Percentiles rank a stretch among this genome's conserved stretches.
Evolutionary conservation across 345 rosid genomes (phyloP).

Genomic region (Raphanus raphanistrum): DNA sequence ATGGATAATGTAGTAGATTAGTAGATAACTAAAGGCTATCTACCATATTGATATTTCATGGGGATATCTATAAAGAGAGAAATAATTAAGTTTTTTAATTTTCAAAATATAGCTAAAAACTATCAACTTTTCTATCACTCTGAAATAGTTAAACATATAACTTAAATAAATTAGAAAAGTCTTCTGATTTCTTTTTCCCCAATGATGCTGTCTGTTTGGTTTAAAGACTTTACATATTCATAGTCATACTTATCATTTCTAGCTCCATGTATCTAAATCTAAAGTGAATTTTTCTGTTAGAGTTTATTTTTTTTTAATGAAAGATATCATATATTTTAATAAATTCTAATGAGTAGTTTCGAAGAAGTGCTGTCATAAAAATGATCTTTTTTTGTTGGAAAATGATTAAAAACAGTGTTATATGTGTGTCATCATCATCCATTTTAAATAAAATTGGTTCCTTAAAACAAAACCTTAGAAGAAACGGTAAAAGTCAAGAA

Average conservation of each 20-base stretch:
- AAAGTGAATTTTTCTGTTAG: background rate
- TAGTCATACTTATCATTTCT: background rate
- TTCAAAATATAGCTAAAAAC: background rate
- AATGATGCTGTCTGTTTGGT: background rate
- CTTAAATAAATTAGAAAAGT: background rate
- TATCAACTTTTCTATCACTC: background rate
- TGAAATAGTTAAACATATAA: background rate
- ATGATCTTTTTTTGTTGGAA: background rate
- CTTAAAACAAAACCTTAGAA: background rate
- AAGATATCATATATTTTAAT: background rate
- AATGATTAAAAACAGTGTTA: background rate
- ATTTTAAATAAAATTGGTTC: background rate
- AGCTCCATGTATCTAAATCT: background rate
- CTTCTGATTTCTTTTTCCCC: background rate
- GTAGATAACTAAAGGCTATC: background rate
- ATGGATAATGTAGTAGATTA: background rate
- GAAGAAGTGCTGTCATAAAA: background rate
- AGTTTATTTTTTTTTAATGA: background rate
- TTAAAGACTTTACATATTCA: background rate
- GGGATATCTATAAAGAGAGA: background rate
- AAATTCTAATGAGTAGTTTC: background rate
- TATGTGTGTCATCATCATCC: background rate
- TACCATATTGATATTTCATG: background rate
- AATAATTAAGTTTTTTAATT: background rate
- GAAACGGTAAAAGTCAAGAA: constrained; percentile 2